A percentile compares a stretch with the other conserved stretches of the same genome.
phyloP scores from a whole-genome alignment of 257 asterid species.

The Gentiana macrophylla region DNA sequence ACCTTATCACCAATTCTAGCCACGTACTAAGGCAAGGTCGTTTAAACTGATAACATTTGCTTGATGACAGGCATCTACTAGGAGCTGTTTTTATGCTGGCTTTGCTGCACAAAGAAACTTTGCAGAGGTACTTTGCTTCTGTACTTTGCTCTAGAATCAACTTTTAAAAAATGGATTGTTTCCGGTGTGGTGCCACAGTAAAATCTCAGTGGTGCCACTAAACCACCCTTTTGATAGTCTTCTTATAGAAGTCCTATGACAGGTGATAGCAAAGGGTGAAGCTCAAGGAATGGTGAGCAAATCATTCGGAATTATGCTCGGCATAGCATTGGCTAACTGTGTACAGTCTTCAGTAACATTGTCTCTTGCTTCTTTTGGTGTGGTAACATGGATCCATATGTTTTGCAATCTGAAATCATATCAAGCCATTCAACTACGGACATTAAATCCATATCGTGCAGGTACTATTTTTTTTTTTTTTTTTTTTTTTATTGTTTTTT shows the following conservation, averaged over 20 bases:
- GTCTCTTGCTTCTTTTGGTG: conserved; percentile 79
- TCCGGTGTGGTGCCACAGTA: too few species aligned
- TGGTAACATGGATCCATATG: conserved; percentile 90
- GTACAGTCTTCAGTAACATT: conserved; percentile 81
- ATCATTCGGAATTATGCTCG: conserved; percentile 80
- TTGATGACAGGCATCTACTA: conserved; percentile 73
- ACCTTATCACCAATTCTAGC: too few species aligned
- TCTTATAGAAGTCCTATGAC: conserved; percentile 21
- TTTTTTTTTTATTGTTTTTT: conserved; percentile 21
- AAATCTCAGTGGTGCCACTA: too few species aligned
- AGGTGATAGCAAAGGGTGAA: conserved; percentile 99
- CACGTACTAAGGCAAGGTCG: neutral
- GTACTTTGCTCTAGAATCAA: conserved; percentile 18
- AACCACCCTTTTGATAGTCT: neutral
- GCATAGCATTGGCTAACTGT: conserved; percentile 72
- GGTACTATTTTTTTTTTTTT: conserved; percentile 33
- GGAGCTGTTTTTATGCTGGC: conserved; percentile 97
- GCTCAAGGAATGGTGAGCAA: conserved; percentile 99
- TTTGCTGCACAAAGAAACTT: conserved; percentile 98
- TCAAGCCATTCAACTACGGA: conserved; percentile 94
- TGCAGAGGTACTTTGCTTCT: conserved; percentile 66
- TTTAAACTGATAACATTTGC: neutral
- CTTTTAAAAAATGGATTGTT: too few species aligned
- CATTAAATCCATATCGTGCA: conserved; percentile 96
- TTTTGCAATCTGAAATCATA: conserved; percentile 95